These are phyloP conservation scores for Penicillium alfredii DNA, from an alignment of 495 filamentous ascomycete species.

Conservation along the genomic window DNA sequence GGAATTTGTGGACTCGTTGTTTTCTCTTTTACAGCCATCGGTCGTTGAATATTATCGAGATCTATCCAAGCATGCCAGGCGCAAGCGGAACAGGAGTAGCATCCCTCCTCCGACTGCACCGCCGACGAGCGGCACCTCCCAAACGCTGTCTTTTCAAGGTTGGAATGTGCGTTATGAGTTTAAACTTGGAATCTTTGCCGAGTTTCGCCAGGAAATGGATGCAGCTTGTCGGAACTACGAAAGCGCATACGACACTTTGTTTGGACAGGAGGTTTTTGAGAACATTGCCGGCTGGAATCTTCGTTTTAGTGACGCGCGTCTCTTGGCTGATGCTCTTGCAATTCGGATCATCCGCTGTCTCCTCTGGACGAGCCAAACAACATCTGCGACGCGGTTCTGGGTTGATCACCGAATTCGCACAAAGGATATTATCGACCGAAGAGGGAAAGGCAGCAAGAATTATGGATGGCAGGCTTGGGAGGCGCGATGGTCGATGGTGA, in stretches of 20 bases:
- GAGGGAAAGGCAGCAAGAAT: slow-evolving; percentile 72
- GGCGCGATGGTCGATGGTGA: slow-evolving; percentile 71
- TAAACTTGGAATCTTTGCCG: slow-evolving; percentile 82
- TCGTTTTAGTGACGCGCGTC: slow-evolving; percentile 76
- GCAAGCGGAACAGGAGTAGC: slow-evolving; percentile 69
- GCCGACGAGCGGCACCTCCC: slow-evolving; percentile 73
- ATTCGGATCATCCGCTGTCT: slow-evolving; percentile 75
- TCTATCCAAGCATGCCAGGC: slow-evolving; percentile 76
- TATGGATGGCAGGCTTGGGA: slow-evolving; percentile 90
- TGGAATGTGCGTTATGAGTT: slow-evolving; percentile 93
- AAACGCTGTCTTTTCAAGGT: slow-evolving; percentile 72
- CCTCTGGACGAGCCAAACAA: slow-evolving; percentile 67
- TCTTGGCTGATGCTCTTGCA: slow-evolving; percentile 72
- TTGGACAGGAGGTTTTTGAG: slow-evolving; percentile 77
- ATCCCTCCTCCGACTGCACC: slow-evolving; percentile 80
- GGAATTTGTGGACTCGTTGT: slow-evolving; percentile 58
- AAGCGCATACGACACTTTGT: slow-evolving; percentile 72
- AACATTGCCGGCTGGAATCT: slow-evolving; percentile 80
- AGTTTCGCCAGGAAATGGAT: slow-evolving; percentile 88
- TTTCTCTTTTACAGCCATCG: slow-evolving; percentile 53
- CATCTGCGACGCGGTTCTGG: slow-evolving; percentile 72
- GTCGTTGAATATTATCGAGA: slow-evolving; percentile 84
- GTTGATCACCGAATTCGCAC: slow-evolving; percentile 62
- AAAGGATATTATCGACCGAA: slow-evolving; percentile 67
- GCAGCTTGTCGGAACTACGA: slow-evolving; percentile 75